Percentiles rank a stretch among this genome's conserved stretches.
phyloP scores from a whole-genome alignment of 1,284 basidiomycete species.

The Leccinum solheimii region DNA sequence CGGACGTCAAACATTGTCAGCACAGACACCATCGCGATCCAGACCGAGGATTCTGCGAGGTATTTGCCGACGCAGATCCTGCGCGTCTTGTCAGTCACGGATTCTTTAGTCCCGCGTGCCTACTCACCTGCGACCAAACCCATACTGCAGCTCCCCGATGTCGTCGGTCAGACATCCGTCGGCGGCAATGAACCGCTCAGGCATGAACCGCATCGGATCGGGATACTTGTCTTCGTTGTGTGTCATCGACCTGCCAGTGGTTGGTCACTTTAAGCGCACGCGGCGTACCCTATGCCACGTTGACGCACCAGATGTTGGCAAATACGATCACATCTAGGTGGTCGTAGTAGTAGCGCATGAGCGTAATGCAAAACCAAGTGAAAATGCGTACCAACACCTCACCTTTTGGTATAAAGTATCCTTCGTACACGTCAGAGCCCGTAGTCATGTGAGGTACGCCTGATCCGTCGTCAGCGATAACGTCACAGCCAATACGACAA shows the following conservation, averaged over 20 bases:
- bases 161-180: conserved; percentile 31
- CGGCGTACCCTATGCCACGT: too few species aligned
- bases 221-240: conserved; percentile 29
- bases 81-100: not conserved
- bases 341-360: too few species aligned
- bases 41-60: conserved; percentile 43
- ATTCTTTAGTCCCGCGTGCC: not conserved
- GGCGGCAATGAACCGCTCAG: conserved; percentile 32
- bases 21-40: conserved; percentile 46
- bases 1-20: conserved; percentile 41
- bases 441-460: too few species aligned
- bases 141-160: conserved; percentile 41
- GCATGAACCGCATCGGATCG: conserved; percentile 35
- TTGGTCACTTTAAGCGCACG: too few species aligned
- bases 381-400: too few species aligned
- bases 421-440: too few species aligned
- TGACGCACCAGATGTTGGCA: too few species aligned
- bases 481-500: too few species aligned
- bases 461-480: too few species aligned
- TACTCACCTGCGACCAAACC: conserved; percentile 42
- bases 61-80: conserved; percentile 47
- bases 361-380: too few species aligned
- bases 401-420: too few species aligned
- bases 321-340: too few species aligned
- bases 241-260: conserved; percentile 23